Evolutionary conservation across 352 stramenopile genomes (phyloP).

Genomic region (Phytophthora capsici): DNA sequence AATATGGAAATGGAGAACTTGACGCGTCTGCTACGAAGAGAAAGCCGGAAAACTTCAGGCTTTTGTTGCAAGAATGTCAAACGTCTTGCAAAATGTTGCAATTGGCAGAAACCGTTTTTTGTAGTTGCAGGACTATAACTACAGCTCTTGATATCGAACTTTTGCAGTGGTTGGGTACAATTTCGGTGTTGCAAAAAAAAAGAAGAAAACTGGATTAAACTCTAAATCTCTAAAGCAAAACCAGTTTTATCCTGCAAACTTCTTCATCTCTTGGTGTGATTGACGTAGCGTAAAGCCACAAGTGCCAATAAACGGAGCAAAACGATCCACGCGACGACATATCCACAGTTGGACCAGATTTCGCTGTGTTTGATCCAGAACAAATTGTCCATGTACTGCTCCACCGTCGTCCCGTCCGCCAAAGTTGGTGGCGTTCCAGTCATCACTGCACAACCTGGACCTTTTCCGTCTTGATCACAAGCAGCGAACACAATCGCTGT

Average conservation of each 20-base stretch:
- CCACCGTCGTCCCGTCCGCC: constrained; percentile 3
- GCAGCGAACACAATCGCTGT: constrained; percentile 32
- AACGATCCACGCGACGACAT: constrained; percentile 40
- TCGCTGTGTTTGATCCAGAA: constrained; percentile 50
- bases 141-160: too few relatives aligned
- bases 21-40: constrained; percentile 11
- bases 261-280: constrained; percentile 35
- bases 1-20: constrained; percentile 31
- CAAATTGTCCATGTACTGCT: constrained; percentile 38
- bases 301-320: constrained; percentile 40
- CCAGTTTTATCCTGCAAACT: neutral
- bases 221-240: too few relatives aligned
- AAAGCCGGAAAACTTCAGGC: constrained; percentile 15
- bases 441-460: constrained; percentile 12
- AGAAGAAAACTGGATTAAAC: too few relatives aligned
- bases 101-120: constrained; percentile 13
- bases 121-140: neutral
- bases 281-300: constrained; percentile 52
- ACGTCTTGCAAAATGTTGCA: constrained; percentile 10
- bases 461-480: constrained; percentile 4
- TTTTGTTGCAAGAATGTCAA: constrained; percentile 32
- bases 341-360: constrained; percentile 31
- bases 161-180: too few relatives aligned
- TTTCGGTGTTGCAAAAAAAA: too few relatives aligned
- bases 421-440: constrained; percentile 6